phyloP scores from a whole-genome alignment of 2,329 filamentous ascomycete species.

The Cylindrodendrum hubeiense region DNA sequence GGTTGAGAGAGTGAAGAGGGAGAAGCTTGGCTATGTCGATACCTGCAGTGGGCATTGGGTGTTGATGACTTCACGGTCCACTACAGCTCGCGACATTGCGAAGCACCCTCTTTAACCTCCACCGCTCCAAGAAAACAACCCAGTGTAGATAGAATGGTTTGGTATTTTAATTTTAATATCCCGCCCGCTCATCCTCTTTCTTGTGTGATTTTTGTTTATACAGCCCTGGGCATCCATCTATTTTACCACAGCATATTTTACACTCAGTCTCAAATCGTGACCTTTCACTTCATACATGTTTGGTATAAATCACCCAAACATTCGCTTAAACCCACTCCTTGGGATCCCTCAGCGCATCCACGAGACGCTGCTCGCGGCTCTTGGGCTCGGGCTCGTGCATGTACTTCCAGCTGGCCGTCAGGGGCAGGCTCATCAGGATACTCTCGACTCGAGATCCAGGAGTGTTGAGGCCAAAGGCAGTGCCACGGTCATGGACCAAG shows the following conservation, averaged over 20 bases:
- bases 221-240: constrained; percentile 36
- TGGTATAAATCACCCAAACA: background rate
- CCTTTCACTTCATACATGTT: constrained; percentile 18
- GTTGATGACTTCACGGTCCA: constrained; percentile 3
- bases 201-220: constrained; percentile 28
- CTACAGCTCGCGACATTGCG: background rate
- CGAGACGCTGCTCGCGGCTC: constrained; percentile 81
- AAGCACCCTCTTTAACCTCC: background rate
- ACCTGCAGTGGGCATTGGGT: background rate
- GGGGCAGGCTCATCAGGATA: constrained; percentile 95
- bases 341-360: constrained; percentile 77
- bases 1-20: constrained; percentile 10
- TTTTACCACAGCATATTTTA: constrained; percentile 36
- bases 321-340: constrained; percentile 72
- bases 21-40: background rate
- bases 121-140: background rate
- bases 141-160: background rate
- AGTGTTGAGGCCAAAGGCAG: constrained; percentile 92
- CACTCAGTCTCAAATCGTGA: constrained; percentile 31
- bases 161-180: constrained; percentile 18
- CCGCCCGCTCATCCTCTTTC: background rate
- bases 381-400: constrained; percentile 88
- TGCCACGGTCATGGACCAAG: constrained; percentile 95
- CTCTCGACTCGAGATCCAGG: constrained; percentile 94
- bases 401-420: constrained; percentile 95